A percentile compares a stretch with the other conserved stretches of the same genome.
phyloP scores from a whole-genome alignment of 305 asterid species.

The Rubia balearica region DNA sequence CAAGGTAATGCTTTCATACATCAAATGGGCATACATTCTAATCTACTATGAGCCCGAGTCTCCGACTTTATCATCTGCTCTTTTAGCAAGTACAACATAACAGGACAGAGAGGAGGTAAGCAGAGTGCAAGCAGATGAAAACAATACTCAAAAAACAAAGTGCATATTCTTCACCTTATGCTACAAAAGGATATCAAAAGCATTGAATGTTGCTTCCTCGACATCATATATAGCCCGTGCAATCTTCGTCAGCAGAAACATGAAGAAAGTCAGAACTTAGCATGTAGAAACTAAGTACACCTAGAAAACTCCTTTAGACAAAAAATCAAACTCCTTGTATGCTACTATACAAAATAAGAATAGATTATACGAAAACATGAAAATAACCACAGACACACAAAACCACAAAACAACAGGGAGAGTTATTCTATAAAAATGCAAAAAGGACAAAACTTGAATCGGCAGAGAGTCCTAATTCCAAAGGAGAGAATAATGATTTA shows the following conservation, averaged over 20 bases:
- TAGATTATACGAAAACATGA: no score
- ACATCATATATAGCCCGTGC: slow-evolving; percentile 73
- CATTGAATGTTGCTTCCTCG: slow-evolving; percentile 79
- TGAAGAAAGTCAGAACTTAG: slow-evolving; percentile 23
- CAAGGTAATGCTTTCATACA: neutral
- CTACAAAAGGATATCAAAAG: slow-evolving; percentile 53
- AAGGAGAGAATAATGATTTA: no score
- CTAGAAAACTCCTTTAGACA: no score
- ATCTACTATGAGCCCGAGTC: slow-evolving; percentile 30
- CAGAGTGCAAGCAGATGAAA: neutral
- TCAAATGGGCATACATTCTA: neutral
- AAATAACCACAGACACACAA: no score
- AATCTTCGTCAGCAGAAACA: slow-evolving; percentile 41
- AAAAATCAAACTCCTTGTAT: no score
- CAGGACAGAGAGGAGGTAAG: neutral
- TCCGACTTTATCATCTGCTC: slow-evolving; percentile 69
- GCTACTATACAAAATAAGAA: no score
- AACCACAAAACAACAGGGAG: no score
- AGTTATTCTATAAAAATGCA: no score
- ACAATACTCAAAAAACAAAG: slow-evolving; percentile 7
- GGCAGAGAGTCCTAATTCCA: no score
- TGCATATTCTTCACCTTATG: slow-evolving; percentile 46
- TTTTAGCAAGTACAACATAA: slow-evolving; percentile 11
- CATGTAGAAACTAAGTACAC: slow-evolving; percentile 7
- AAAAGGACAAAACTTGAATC: no score